Base-by-base conservation (phyloP, 169 alveolate genomes). In the Plasmodium cynomolgi region DNA sequence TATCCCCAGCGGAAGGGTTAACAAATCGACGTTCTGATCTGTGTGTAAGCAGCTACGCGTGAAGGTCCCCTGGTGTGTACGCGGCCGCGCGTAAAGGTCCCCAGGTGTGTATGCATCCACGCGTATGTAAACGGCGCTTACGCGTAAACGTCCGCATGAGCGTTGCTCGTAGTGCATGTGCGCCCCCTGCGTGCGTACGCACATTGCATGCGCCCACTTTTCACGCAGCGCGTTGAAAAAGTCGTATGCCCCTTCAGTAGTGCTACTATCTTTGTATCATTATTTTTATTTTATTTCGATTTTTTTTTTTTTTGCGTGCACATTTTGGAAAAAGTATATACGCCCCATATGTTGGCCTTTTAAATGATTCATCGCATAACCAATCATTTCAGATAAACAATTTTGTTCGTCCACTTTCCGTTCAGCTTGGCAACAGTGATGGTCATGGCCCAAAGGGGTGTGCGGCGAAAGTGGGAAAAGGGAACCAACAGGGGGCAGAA, bases 291-390 rank as follows among this genome's bases (percentile, higher is more conserved):
- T 13, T 50, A 50, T 50, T 50, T 15, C 20, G 5, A 41, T 41
- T 41, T 41, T 41, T 11, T 50, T 50, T 50, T 50, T 77, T 77
- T 83, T 62, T 68, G 62, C 81, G 74, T 68, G 92, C 31, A 39
- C 92, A 37, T 68, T 29, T 81, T 83, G 54, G 74, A 83, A 79
- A 83, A 83, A 83, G 29, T 83, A 62, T 56, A 56, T 83, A 83
- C 23, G 92, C 74, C 47, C 31, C 81, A 56, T 56, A 83, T n/a
- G 44, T 83, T 83, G 29, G 17, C 74, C 39, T 29, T 83, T 50
- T 44, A 81, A 41, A 83, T 56, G 82, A 44, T n/a, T 82, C 81
- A 58, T 83, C 56, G 72, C 31, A 83, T 71, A 68, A n/a, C 50
- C 83, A 58, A 62, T 20, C 74, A 68, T 83, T 62, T 83, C 74